phyloP scores from a whole-genome alignment of 148 eudicot genomes.

The Pouteria glomerata region DNA sequence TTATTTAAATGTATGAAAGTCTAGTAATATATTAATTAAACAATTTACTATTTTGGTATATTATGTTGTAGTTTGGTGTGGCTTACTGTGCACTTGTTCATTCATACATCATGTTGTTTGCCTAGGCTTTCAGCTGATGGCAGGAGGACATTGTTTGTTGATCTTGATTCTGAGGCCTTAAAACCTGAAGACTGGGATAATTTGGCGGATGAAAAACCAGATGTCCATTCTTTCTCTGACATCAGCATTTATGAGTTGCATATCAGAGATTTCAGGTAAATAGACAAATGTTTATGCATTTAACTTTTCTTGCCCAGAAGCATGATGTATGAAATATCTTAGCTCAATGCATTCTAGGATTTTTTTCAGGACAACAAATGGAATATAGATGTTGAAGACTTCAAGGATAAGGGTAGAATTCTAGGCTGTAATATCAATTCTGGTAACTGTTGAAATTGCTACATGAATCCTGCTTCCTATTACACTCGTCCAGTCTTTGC shows the following conservation, averaged over 20 bases:
- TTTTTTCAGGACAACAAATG: not conserved
- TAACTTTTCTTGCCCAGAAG: not conserved
- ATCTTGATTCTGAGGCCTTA: conserved; percentile 58
- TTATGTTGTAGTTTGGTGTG: no score
- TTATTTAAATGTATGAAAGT: no score
- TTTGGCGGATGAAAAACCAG: conserved; percentile 70
- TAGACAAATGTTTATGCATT: not conserved
- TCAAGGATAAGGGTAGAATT: not conserved
- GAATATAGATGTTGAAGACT: not conserved
- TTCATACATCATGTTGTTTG: conserved; percentile 6
- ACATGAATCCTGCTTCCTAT: not conserved
- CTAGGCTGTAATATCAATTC: not conserved
- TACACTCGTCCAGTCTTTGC: no score
- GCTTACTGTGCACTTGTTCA: not conserved
- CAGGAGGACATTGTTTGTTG: conserved; percentile 66
- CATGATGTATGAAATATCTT: not conserved
- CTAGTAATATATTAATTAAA: no score
- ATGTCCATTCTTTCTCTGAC: conserved; percentile 67
- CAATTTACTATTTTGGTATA: no score
- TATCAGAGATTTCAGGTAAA: conserved; percentile 93
- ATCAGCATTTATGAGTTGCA: conserved; percentile 92
- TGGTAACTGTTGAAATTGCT: not conserved
- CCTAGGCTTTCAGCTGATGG: conserved; percentile 77
- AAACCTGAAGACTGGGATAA: conserved; percentile 91
- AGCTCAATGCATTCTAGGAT: not conserved